Evolutionary conservation across 352 stramenopile species (phyloP), one percentile per base, ranked within the genome.

Genomic region (Globisporangium irregulare): DNA sequence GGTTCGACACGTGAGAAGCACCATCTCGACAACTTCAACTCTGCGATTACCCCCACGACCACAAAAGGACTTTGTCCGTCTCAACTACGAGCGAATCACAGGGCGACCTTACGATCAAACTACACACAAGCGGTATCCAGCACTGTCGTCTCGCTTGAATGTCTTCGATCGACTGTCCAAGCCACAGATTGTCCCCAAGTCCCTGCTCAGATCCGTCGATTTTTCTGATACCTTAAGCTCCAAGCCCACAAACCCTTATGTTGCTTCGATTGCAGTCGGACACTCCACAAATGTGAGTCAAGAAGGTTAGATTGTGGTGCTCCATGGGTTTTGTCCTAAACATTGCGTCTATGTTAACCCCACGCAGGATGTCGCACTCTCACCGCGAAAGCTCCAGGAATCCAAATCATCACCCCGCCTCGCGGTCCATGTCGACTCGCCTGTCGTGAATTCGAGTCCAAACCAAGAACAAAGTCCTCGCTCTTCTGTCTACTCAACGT

Each of bases 31-130:
- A 10, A 24, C 41, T 12, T 29, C 53, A 41, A 6, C 27, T 29
- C 60, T 38, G 62, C 62, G 29, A 53, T 27, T 51, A 29, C 71
- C 20, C 1, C 57, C 67, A 50, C 78, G 71, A 60, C 73, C 67
- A 4, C 38, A 24, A 8, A 90, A 84, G 34, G 79, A 92, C 29
- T 92, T 77, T 62, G 71, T 92, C 9, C 81, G 74, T 20, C 67
- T 81, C 15, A 92, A 92, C 34, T 81, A 85, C 62, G 80, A 90
- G 53, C 73, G 68, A 0, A 67, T 90, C 20, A 74, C 82, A 34
- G 80, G 82, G 51, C 59, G 71, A 32, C 55, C 72, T 1, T 79
- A 67, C 64, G 55, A 69, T 1, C 66, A 61, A 38, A 62, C 48
- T 8, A 2, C 53, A 9, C 25, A 38, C 14, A 38, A 57, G 18